Conservation (phyloP, 1,284 basidiomycete species). For the Cryptococcus sp. region DNA sequence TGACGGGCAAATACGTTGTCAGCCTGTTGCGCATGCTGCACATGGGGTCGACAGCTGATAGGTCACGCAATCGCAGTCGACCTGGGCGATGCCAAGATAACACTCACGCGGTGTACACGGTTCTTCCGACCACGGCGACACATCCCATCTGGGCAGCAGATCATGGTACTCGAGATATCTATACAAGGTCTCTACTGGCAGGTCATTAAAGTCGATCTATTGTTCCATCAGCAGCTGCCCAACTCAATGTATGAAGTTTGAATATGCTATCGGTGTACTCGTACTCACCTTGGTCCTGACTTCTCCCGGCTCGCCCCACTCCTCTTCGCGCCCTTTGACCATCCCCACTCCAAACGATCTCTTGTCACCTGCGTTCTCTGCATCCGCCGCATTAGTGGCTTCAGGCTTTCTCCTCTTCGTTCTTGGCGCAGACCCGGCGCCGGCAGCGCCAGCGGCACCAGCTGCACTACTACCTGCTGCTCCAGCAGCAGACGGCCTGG, state of each 20-base stretch:
- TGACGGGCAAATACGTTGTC: neutral
- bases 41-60: neutral
- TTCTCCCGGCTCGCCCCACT: constrained; percentile 41
- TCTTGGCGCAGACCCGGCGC: constrained; percentile 13
- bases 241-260: no score
- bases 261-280: neutral
- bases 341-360: constrained; percentile 18
- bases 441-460: constrained; percentile 2
- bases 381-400: constrained; percentile 12
- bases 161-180: constrained; percentile 46
- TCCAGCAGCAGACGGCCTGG: constrained; percentile 23
- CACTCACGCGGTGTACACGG: constrained; percentile 47
- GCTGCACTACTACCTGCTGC: constrained; percentile 1
- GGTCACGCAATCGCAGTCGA: neutral
- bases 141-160: constrained; percentile 45
- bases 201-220: constrained; percentile 48
- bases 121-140: constrained; percentile 49
- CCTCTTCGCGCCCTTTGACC: constrained; percentile 40
- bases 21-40: neutral
- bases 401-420: constrained; percentile 45
- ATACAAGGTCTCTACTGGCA: constrained; percentile 47
- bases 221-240: neutral
- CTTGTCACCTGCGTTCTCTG: constrained; percentile 15
- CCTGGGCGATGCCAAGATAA: neutral
- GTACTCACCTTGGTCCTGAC: constrained; percentile 44